Percentiles rank a stretch among this genome's conserved stretches.
These are phyloP conservation scores for Talaromyces sp. DNA, from an alignment of 2,329 filamentous ascomycete genomes.

Conservation along the genomic window DNA sequence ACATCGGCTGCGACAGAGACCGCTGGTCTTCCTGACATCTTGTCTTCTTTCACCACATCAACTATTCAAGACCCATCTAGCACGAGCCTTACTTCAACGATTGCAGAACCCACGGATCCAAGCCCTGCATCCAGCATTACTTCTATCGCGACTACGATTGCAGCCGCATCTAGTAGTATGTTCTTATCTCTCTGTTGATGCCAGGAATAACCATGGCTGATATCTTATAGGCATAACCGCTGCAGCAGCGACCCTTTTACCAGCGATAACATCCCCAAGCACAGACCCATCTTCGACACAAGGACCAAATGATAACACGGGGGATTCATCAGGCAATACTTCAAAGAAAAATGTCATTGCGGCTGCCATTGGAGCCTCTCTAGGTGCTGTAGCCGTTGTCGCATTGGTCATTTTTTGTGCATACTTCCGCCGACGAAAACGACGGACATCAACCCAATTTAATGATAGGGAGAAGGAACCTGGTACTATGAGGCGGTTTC, in stretches of 20 bases:
- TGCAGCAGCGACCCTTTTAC: conserved; percentile 1
- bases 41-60: conserved; percentile 1
- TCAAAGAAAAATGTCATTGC: conserved; percentile 11
- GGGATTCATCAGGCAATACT: not conserved
- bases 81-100: not conserved
- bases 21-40: not conserved
- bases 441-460: not conserved
- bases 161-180: conserved; percentile 12
- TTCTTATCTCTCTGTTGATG: not conserved
- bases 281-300: conserved; percentile 5
- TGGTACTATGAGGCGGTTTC: not conserved
- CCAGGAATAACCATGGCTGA: not conserved
- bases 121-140: not conserved
- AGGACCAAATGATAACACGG: not conserved
- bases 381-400: conserved; percentile 16
- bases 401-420: conserved; percentile 13
- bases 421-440: conserved; percentile 15
- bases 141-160: not conserved
- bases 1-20: conserved; percentile 18
- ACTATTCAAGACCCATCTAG: not conserved
- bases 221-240: not conserved
- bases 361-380: conserved; percentile 14
- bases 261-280: conserved; percentile 1
- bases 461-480: not conserved
- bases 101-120: not conserved